These are phyloP conservation scores for Candida silvicultrix DNA, from an alignment of 805 yeast species.

Conservation along the genomic window DNA sequence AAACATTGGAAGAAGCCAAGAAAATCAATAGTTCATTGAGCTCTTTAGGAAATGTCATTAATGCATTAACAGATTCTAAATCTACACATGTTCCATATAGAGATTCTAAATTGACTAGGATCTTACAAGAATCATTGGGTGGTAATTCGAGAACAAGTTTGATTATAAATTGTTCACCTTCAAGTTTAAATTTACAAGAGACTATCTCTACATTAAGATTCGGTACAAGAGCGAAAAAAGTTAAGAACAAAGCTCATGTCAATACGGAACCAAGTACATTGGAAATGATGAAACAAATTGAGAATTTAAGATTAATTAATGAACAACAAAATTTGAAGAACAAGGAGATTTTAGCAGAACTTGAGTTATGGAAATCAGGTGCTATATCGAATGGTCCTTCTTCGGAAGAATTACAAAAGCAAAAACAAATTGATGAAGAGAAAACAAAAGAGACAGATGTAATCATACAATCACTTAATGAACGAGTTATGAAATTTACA, in stretches of 20 bases:
- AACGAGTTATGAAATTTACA: slow-evolving; percentile 11
- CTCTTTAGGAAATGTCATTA: slow-evolving; percentile 74
- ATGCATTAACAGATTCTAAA: slow-evolving; percentile 66
- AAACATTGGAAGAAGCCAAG: slow-evolving; percentile 74
- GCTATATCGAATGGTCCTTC: slow-evolving; percentile 4
- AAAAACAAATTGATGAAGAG: background rate
- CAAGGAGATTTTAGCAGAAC: slow-evolving; percentile 14
- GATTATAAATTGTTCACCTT: slow-evolving; percentile 68
- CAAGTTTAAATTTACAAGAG: slow-evolving; percentile 48
- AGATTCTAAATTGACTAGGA: slow-evolving; percentile 73
- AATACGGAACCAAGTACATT: slow-evolving; percentile 30
- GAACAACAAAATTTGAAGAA: slow-evolving; percentile 9
- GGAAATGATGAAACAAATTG: slow-evolving; percentile 17
- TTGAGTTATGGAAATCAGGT: slow-evolving; percentile 20
- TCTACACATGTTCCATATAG: slow-evolving; percentile 66
- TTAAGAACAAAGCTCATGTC: slow-evolving; percentile 58
- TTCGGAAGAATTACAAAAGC: background rate
- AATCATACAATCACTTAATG: slow-evolving; percentile 1
- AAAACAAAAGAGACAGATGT: background rate
- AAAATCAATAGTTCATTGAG: slow-evolving; percentile 76
- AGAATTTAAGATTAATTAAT: slow-evolving; percentile 13
- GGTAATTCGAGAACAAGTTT: slow-evolving; percentile 77
- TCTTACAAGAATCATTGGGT: slow-evolving; percentile 73
- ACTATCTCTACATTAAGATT: slow-evolving; percentile 69
- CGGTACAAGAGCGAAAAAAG: slow-evolving; percentile 65